Evolutionary conservation across 768 basidiomycete genomes (phyloP).

Genomic region (Gloeophyllum trabeum): DNA sequence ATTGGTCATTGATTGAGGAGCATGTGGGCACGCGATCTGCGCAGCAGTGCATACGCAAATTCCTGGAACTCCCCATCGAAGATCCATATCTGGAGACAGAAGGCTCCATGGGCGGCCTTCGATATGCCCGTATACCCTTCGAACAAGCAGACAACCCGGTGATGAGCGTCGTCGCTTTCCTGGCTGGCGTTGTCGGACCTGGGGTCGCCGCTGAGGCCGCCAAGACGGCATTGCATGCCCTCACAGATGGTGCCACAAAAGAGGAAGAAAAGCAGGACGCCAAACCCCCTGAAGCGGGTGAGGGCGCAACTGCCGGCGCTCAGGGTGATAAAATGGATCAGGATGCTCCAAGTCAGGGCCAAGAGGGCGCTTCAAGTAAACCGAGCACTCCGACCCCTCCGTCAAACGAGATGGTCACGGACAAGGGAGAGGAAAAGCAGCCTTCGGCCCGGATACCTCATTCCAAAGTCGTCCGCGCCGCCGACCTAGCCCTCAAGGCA

Average conservation of each 20-base stretch:
- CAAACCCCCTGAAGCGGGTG: constrained; percentile 16
- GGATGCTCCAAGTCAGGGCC: constrained; percentile 18
- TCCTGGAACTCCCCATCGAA: constrained; percentile 93
- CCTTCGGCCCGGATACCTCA: constrained; percentile 40
- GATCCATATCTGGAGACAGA: constrained; percentile 81
- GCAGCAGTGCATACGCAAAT: constrained; percentile 93
- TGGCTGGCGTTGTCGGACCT: constrained; percentile 86
- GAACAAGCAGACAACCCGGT: constrained; percentile 95
- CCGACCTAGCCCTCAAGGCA: constrained; percentile 77
- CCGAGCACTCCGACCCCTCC: constrained; percentile 10
- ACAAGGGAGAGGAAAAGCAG: constrained; percentile 21
- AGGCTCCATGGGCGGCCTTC: constrained; percentile 62
- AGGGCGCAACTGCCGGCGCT: constrained; percentile 20
- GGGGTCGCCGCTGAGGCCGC: constrained; percentile 91
- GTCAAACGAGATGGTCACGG: constrained; percentile 36
- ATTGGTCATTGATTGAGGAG: constrained; percentile 87
- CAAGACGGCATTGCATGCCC: constrained; percentile 75
- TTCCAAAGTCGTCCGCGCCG: constrained; percentile 72
- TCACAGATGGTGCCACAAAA: constrained; percentile 49
- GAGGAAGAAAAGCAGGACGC: constrained; percentile 22
- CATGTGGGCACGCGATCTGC: constrained; percentile 88
- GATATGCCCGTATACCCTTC: constrained; percentile 78
- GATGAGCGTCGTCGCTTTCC: constrained; percentile 96
- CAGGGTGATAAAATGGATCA: constrained; percentile 28
- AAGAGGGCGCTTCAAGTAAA: constrained; percentile 14